These are phyloP conservation scores for Hymenoscyphus repandus DNA, from an alignment of 2,329 filamentous ascomycete species.

Conservation along the genomic window DNA sequence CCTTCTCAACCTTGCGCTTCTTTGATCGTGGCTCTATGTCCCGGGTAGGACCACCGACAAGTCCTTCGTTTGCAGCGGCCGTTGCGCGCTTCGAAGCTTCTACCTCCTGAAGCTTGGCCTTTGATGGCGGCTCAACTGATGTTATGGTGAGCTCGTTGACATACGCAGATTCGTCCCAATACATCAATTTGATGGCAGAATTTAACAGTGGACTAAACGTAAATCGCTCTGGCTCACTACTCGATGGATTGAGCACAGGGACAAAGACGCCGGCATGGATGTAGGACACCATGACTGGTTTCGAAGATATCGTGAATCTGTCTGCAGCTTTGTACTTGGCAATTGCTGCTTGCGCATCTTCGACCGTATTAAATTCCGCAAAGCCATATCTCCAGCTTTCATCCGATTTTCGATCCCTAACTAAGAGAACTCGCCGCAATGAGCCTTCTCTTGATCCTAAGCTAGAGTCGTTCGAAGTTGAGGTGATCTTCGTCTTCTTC, in stretches of 20 bases:
- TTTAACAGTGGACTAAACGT: conserved; percentile 70
- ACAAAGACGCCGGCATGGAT: conserved; percentile 85
- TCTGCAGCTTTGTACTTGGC: conserved; percentile 66
- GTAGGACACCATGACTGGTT: conserved; percentile 64
- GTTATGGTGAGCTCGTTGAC: conserved; percentile 59
- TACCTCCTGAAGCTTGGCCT: conserved; percentile 22
- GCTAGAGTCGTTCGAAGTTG: conserved; percentile 45
- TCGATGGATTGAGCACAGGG: conserved; percentile 57
- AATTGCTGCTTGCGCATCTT: conserved; percentile 71
- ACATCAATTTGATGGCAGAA: conserved; percentile 60
- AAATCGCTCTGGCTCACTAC: conserved; percentile 52
- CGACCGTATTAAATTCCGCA: conserved; percentile 72
- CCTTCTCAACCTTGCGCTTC: conserved; percentile 51
- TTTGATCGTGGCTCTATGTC: conserved; percentile 38
- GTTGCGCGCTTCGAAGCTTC: conserved; percentile 33
- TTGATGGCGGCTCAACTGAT: conserved; percentile 40
- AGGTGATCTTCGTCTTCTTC: conserved; percentile 45
- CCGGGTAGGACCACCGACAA: conserved; percentile 32
- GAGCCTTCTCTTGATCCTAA: conserved; percentile 66
- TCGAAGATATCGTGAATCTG: conserved; percentile 73
- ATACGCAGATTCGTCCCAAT: conserved; percentile 72
- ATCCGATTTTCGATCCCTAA: conserved; percentile 65
- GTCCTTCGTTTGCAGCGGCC: conserved; percentile 33
- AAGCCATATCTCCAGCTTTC: conserved; percentile 80
- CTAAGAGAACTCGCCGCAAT: conserved; percentile 70